Conservation (phyloP, 2,329 filamentous ascomycete species). For the Colletotrichum chlorophyti region DNA sequence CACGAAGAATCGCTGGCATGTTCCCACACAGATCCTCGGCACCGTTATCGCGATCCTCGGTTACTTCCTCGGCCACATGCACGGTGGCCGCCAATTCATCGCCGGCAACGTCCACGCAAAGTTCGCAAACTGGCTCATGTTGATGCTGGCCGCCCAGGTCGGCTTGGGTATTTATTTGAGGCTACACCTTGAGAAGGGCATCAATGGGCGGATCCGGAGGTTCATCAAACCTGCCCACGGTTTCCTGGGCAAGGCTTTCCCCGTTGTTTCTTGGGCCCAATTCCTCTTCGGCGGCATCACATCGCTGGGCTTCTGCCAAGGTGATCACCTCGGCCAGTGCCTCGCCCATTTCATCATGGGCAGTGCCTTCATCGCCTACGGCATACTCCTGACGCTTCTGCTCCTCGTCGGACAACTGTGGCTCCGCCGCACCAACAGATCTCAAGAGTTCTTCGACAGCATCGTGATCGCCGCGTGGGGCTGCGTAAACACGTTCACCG, state of each 20-base stretch:
- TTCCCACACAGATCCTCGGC: slow-evolving; percentile 81
- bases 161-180: slow-evolving; percentile 85
- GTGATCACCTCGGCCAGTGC: slow-evolving; percentile 90
- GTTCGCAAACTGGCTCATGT: slow-evolving; percentile 82
- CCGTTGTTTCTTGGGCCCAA: slow-evolving; percentile 86
- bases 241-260: slow-evolving; percentile 85
- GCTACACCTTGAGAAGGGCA: slow-evolving; percentile 84
- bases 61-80: slow-evolving; percentile 90
- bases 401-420: slow-evolving; percentile 88
- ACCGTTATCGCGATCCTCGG: slow-evolving; percentile 79
- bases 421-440: slow-evolving; percentile 81
- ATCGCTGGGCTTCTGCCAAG: slow-evolving; percentile 88
- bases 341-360: slow-evolving; percentile 99
- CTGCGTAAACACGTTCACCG: slow-evolving; percentile 97
- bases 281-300: slow-evolving; percentile 97
- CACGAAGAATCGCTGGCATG: slow-evolving; percentile 90
- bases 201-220: slow-evolving; percentile 79
- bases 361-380: slow-evolving; percentile 93
- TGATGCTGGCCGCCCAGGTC: slow-evolving; percentile 79
- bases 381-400: slow-evolving; percentile 83
- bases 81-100: slow-evolving; percentile 87
- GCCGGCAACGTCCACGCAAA: slow-evolving; percentile 77
- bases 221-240: slow-evolving; percentile 77
- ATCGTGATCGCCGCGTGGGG: slow-evolving; percentile 92
- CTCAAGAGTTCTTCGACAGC: slow-evolving; percentile 97